phyloP scores from a whole-genome alignment of 345 rosid genomes.

The Eucalyptus brandiana region DNA sequence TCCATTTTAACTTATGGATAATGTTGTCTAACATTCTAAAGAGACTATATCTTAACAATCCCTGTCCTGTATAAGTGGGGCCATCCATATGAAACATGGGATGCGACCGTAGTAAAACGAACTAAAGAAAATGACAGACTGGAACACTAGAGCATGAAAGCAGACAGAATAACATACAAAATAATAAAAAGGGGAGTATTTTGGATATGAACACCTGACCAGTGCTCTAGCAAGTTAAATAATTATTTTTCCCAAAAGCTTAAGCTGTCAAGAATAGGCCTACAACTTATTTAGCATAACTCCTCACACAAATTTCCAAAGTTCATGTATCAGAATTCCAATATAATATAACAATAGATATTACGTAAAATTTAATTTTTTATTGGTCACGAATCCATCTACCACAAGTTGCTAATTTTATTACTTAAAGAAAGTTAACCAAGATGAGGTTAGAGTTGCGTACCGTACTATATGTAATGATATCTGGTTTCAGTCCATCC shows the following conservation, averaged over 20 bases:
- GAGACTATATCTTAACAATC: background rate
- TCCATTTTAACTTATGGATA: background rate
- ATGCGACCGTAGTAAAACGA: background rate
- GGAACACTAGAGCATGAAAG: background rate
- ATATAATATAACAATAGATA: background rate
- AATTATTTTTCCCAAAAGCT: background rate
- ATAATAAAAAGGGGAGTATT: background rate
- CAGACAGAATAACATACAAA: background rate
- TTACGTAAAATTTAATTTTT: background rate
- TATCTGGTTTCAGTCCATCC: constrained; percentile 76
- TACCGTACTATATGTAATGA: constrained; percentile 77
- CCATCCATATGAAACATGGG: background rate
- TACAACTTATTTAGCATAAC: background rate
- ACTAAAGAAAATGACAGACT: background rate
- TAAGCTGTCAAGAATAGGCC: background rate
- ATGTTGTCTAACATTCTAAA: background rate
- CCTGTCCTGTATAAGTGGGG: background rate
- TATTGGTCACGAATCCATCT: background rate
- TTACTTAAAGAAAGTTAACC: background rate
- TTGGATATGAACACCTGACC: background rate
- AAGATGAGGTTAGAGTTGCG: background rate
- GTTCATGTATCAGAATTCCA: background rate
- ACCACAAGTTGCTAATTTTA: background rate
- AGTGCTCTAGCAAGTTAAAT: background rate
- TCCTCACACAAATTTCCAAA: background rate